phyloP scores from a whole-genome alignment of 257 asterid species.

The Penstemon eatonii region DNA sequence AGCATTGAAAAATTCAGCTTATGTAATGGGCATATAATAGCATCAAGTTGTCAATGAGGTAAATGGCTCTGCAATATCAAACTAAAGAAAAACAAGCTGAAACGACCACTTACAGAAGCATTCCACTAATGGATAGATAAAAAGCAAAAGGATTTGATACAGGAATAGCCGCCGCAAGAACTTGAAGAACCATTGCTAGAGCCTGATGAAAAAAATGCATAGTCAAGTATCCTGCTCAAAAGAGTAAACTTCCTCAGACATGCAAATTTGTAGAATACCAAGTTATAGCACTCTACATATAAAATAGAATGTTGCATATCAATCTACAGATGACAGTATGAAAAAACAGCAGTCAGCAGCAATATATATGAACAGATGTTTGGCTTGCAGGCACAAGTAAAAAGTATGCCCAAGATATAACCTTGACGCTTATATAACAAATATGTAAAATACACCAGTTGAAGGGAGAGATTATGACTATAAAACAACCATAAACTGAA shows the following conservation, averaged over 20 bases:
- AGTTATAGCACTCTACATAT: not conserved
- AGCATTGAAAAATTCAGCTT: not conserved
- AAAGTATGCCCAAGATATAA: not conserved
- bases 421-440: too few species aligned
- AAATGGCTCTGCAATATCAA: constrained; percentile 4
- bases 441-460: too few species aligned
- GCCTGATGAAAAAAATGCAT: constrained; percentile 50
- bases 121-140: constrained; percentile 67
- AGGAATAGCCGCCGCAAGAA: constrained; percentile 54
- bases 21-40: not conserved
- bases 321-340: not conserved
- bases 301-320: not conserved
- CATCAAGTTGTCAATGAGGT: not conserved
- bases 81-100: constrained; percentile 13
- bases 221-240: not conserved
- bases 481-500: too few species aligned
- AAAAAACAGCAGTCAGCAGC: not conserved
- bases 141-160: constrained; percentile 46
- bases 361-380: not conserved
- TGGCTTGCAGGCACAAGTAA: not conserved
- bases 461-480: too few species aligned
- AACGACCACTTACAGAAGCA: constrained; percentile 70
- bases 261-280: not conserved
- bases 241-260: not conserved
- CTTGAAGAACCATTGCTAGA: constrained; percentile 74